Evolutionary conservation across 1,284 basidiomycete genomes (phyloP), one percentile per base, ranked within the genome.

Genomic region (Melampsora larici-populina): DNA sequence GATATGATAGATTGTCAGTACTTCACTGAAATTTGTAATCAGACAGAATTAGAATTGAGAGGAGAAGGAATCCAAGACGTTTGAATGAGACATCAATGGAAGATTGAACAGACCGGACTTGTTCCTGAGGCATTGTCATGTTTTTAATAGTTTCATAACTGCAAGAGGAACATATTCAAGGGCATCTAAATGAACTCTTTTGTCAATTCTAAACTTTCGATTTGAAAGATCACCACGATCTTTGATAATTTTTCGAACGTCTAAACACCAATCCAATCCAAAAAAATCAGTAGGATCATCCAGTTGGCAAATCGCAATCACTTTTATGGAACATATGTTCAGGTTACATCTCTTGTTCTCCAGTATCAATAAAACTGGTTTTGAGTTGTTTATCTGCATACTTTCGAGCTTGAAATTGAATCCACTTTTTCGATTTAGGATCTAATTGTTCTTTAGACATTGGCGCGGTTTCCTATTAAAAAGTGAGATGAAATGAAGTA

Each of bases 141-240:
- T 99, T 99, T 86, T 99, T 81, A 99, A 88, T 78, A 99, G 88
- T 86, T 99, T 99, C 91, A 99, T 93, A 80, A 99, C 95, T 58
- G 97, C 97, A 85, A 99, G 97, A 55, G 97, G 97, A 71, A 99
- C 94, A 85, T 99, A 99, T 86, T 98, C 98, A 82, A 99, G 89
- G 72, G 96, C 96, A 81, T 96, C 96, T 46, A 98, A 89, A 85
- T 98, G 96, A 65, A 98, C 97, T 81, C 97, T 93, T 86, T 99
- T 99, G 87, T 99, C 97, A 83, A 96, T 95, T 81, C 97, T 88
- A 85, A 97, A 99, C 86, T 86, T 85, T 79, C 85, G 82, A 79
- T 85, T 85, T 69, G 82, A 82, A 80, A 84, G 83, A 79, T 84
- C 83, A 36, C 83, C 83, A 77, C 84, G 83, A 79, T 84, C 83